A percentile compares a stretch with the other conserved stretches of the same genome.
Evolutionary conservation across 2,329 filamentous ascomycete species (phyloP).

Genomic region (Aspergillus thermomutatus): DNA sequence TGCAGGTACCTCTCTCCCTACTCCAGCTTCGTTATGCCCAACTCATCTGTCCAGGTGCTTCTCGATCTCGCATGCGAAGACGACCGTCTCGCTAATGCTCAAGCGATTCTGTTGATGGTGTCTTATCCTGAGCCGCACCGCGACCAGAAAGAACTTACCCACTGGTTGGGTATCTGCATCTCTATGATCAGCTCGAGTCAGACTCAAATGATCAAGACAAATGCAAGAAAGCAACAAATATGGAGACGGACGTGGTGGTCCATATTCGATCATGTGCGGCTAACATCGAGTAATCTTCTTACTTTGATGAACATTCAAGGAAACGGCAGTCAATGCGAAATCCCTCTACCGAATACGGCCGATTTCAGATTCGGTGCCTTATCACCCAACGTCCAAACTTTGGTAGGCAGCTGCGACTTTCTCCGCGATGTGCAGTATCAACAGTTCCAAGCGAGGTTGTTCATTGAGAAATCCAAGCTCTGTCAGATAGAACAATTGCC

Average conservation of each 20-base stretch:
- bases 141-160: constrained; percentile 2
- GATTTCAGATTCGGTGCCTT: constrained; percentile 6
- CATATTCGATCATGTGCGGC: constrained; percentile 3
- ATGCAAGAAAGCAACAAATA: not conserved
- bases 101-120: constrained; percentile 2
- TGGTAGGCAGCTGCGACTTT: constrained; percentile 5
- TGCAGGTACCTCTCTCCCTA: not conserved
- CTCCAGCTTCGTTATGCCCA: too few species aligned
- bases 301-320: constrained; percentile 2
- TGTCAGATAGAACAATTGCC: not conserved
- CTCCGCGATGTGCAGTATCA: constrained; percentile 6
- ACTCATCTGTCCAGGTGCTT: constrained; percentile 1
- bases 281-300: constrained; percentile 1
- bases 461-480: constrained; percentile 9
- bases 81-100: constrained; percentile 3
- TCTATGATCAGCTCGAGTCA: constrained; percentile 3
- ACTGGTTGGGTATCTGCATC: constrained; percentile 6
- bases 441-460: constrained; percentile 2
- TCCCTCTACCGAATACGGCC: not conserved
- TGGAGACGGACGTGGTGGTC: constrained; percentile 10
- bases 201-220: not conserved
- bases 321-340: not conserved
- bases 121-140: constrained; percentile 4
- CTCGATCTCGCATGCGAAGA: constrained; percentile 7
- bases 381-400: not conserved